phyloP scores from a whole-genome alignment of 805 yeast genomes.

The Isabelozyma gotoi region DNA sequence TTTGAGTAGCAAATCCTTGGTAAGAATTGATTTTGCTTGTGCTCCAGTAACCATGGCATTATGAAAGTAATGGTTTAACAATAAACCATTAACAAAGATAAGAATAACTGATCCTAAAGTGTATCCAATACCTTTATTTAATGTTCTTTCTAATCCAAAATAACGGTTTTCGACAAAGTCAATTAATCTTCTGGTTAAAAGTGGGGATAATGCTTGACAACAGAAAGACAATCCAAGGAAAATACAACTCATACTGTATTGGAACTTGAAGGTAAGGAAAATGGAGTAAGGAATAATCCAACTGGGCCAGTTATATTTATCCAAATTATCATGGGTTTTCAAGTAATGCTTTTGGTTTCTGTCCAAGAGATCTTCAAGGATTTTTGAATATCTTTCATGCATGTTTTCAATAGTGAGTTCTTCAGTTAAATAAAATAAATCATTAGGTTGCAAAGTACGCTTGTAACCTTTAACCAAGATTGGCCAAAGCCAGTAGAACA shows the following conservation, averaged over 20 bases:
- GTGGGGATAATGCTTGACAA: constrained; percentile 58
- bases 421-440: constrained; percentile 35
- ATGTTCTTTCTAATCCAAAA: constrained; percentile 36
- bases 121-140: constrained; percentile 70
- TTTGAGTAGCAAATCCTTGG: constrained; percentile 38
- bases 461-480: constrained; percentile 40
- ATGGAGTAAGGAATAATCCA: constrained; percentile 43
- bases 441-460: constrained; percentile 36
- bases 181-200: constrained; percentile 64
- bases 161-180: constrained; percentile 57
- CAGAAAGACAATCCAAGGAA: constrained; percentile 48
- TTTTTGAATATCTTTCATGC: constrained; percentile 26
- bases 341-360: constrained; percentile 19
- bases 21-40: constrained; percentile 36
- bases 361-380: constrained; percentile 20
- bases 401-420: constrained; percentile 35
- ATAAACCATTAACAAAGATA: constrained; percentile 44
- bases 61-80: constrained; percentile 43
- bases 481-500: constrained; percentile 42
- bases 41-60: constrained; percentile 45
- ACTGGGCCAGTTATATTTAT: constrained; percentile 30
- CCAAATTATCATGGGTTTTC: constrained; percentile 10
- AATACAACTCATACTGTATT: constrained; percentile 39
- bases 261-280: constrained; percentile 48
- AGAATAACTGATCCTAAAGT: constrained; percentile 67